Conservation (phyloP, 345 rosid species). For the Rhodamnia argentea region DNA sequence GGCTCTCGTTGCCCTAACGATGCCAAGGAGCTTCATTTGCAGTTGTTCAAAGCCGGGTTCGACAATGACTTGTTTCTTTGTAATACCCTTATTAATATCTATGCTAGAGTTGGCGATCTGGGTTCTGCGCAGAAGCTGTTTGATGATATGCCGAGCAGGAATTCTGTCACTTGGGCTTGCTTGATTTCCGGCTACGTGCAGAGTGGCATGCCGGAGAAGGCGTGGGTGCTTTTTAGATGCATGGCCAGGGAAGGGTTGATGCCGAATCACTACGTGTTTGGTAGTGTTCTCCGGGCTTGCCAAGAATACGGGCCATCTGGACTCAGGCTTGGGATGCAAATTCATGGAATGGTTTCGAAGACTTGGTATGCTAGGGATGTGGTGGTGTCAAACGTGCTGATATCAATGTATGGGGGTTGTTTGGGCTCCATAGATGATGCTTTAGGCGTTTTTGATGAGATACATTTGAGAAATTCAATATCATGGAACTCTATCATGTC, state of each 20-base stretch:
- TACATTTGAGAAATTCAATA: slow-evolving; percentile 36
- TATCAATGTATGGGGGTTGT: slow-evolving; percentile 67
- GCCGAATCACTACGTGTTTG: slow-evolving; percentile 55
- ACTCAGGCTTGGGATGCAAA: slow-evolving; percentile 49
- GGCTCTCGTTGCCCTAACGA: slow-evolving; percentile 19
- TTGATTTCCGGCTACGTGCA: slow-evolving; percentile 62
- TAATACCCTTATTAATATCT: slow-evolving; percentile 57
- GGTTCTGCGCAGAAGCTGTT: slow-evolving; percentile 50
- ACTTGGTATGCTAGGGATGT: slow-evolving; percentile 38
- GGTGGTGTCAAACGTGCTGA: slow-evolving; percentile 54
- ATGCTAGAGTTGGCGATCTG: slow-evolving; percentile 30
- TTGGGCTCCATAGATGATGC: slow-evolving; percentile 30
- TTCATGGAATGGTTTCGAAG: slow-evolving; percentile 62
- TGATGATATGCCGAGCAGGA: slow-evolving; percentile 65
- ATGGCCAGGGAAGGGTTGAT: slow-evolving; percentile 43
- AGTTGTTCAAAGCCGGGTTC: slow-evolving; percentile 38
- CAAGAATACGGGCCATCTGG: slow-evolving; percentile 39
- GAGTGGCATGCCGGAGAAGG: slow-evolving; percentile 44
- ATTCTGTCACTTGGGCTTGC: slow-evolving; percentile 71
- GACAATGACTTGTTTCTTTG: slow-evolving; percentile 41
- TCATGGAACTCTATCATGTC: slow-evolving; percentile 81
- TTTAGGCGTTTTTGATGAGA: slow-evolving; percentile 48
- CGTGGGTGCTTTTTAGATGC: slow-evolving; percentile 30
- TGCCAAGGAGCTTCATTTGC: slow-evolving; percentile 39
- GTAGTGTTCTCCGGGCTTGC: slow-evolving; percentile 66